These are phyloP conservation scores for Arthrobotrys sphaeroides DNA, from an alignment of 2,329 filamentous ascomycete species.

Conservation along the genomic window DNA sequence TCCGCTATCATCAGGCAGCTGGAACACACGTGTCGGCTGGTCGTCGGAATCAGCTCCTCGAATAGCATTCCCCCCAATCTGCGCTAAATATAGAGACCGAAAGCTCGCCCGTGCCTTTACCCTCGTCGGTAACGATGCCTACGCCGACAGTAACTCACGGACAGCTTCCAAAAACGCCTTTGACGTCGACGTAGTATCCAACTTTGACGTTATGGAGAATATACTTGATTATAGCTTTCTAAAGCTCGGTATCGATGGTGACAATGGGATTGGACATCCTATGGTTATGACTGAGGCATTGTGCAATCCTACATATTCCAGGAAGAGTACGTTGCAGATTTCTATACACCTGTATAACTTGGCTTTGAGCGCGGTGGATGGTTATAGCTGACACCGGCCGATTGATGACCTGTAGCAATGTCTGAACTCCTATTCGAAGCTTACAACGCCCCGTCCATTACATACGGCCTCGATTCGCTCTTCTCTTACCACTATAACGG, in stretches of 20 bases:
- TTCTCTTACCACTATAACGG: conserved; percentile 96
- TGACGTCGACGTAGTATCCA: conserved; percentile 91
- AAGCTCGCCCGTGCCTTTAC: conserved; percentile 91
- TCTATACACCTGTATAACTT: too few relatives aligned
- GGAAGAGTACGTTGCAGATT: conserved; percentile 82
- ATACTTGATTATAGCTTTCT: conserved; percentile 93
- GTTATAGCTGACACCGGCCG: conserved; percentile 2
- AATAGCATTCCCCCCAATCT: conserved; percentile 83
- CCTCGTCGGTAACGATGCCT: conserved; percentile 91
- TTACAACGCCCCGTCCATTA: conserved; percentile 86
- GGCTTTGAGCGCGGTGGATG: background rate
- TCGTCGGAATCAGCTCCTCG: conserved; percentile 87
- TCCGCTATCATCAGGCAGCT: conserved; percentile 77
- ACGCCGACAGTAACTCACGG: conserved; percentile 89
- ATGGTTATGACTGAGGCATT: conserved; percentile 96
- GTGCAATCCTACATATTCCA: conserved; percentile 86
- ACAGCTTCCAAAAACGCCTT: conserved; percentile 92
- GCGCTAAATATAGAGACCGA: conserved; percentile 93
- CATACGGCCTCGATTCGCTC: conserved; percentile 94
- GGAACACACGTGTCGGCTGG: conserved; percentile 90
- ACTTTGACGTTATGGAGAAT: conserved; percentile 98
- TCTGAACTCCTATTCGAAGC: conserved; percentile 97
- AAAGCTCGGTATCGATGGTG: conserved; percentile 84
- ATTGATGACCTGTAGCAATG: conserved; percentile 73
- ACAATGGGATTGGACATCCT: conserved; percentile 79